These are phyloP conservation scores for Polytrichum commune DNA, from an alignment of 225 moss, liverwort and hornwort species.

Conservation along the genomic window DNA sequence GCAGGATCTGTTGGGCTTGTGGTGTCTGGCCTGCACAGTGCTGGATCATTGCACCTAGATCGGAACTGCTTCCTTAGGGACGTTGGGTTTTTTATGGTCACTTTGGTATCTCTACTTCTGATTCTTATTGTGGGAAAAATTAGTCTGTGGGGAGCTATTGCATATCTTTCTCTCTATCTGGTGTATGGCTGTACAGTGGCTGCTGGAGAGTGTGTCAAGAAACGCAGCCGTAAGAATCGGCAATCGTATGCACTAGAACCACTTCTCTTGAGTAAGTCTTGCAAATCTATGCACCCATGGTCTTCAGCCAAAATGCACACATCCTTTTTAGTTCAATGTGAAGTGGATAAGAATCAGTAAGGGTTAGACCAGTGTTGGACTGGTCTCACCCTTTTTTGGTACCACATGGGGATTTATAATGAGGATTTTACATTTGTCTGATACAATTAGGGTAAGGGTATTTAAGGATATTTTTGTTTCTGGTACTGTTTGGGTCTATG, in stretches of 20 bases:
- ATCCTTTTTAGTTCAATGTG: no score
- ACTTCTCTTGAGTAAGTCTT: conserved; percentile 57
- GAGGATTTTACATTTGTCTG: no score
- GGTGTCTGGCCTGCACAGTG: conserved; percentile 46
- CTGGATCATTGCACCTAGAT: conserved; percentile 53
- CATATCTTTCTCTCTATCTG: conserved; percentile 73
- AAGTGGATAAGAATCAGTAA: no score
- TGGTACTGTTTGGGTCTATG: no score
- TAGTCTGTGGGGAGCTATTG: conserved; percentile 72
- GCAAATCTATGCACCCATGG: background rate
- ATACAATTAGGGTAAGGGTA: no score
- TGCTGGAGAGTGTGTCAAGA: conserved; percentile 68
- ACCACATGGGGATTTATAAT: no score
- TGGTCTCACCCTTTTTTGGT: no score
- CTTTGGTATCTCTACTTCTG: conserved; percentile 60
- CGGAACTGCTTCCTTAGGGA: conserved; percentile 84
- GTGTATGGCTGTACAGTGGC: conserved; percentile 71
- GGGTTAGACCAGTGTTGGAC: no score
- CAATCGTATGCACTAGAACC: conserved; percentile 75
- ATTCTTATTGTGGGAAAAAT: conserved; percentile 73
- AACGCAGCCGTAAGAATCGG: conserved; percentile 44
- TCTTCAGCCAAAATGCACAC: no score
- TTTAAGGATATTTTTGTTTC: no score
- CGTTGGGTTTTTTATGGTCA: conserved; percentile 80
- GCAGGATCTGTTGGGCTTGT: conserved; percentile 88